A percentile compares a stretch with the other conserved stretches of the same genome.
Evolutionary conservation across 2,329 filamentous ascomycete species (phyloP).

Genomic region (Ceratocystis eucalypticola): DNA sequence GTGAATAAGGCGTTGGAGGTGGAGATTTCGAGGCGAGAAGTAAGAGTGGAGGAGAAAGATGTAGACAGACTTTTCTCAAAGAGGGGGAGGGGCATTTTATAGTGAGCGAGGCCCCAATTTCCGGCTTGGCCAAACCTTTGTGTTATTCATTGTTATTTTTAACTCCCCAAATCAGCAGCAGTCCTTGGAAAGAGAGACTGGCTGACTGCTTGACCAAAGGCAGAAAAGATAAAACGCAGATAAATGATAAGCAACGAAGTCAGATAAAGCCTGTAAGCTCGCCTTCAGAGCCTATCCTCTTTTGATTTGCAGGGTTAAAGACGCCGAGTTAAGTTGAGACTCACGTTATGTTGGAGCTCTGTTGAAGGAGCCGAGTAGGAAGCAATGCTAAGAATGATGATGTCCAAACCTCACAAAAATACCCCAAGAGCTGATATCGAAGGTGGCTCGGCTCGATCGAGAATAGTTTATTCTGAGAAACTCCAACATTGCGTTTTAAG

Average conservation of each 20-base stretch:
- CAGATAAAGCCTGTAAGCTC: background rate
- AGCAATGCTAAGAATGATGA: background rate
- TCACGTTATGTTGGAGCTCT: background rate
- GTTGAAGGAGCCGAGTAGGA: slow-evolving; percentile 2
- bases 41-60: background rate
- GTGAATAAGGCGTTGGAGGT: background rate
- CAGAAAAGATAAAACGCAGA: background rate
- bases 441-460: background rate
- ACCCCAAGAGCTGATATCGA: background rate
- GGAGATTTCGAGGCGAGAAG: background rate
- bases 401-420: background rate
- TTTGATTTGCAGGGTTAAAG: background rate
- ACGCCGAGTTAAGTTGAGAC: background rate
- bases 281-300: background rate
- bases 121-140: background rate
- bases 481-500: background rate
- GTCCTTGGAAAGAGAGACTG: background rate
- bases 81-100: slow-evolving; percentile 11
- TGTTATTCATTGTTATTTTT: background rate
- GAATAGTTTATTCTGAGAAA: background rate
- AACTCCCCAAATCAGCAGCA: background rate
- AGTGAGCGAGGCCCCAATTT: slow-evolving; percentile 8
- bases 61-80: background rate
- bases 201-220: background rate
- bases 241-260: background rate